These are phyloP conservation scores for Punctularia strigosozonata DNA, from an alignment of 768 basidiomycete species.

Conservation along the genomic window DNA sequence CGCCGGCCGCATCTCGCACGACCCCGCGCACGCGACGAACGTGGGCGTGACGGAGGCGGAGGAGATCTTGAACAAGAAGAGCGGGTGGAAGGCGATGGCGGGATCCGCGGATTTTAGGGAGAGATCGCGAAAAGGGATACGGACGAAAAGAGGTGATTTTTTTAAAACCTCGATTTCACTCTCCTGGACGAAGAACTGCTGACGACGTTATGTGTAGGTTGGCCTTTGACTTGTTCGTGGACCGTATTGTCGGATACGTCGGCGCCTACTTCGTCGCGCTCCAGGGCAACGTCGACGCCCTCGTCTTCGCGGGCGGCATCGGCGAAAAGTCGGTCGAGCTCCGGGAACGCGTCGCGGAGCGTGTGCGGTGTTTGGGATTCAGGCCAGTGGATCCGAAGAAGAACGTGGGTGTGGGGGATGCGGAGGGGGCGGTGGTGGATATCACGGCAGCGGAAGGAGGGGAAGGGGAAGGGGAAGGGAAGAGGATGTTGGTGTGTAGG, in stretches of 20 bases:
- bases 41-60: conserved; percentile 57
- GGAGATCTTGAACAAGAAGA: conserved; percentile 60
- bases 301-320: conserved; percentile 87
- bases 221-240: conserved; percentile 71
- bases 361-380: conserved; percentile 53
- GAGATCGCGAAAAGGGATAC: conserved; percentile 35
- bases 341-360: conserved; percentile 41
- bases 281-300: conserved; percentile 52
- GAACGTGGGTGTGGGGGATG: conserved; percentile 27
- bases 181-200: conserved; percentile 62
- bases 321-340: conserved; percentile 65
- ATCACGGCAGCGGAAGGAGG: conserved; percentile 23
- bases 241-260: conserved; percentile 61
- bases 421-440: conserved; percentile 32
- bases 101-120: conserved; percentile 78
- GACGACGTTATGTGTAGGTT: conserved; percentile 49
- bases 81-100: conserved; percentile 69
- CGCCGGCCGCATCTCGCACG: conserved; percentile 34
- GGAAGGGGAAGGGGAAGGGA: conserved; percentile 13
- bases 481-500: conserved; percentile 43
- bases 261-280: conserved; percentile 72
- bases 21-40: conserved; percentile 27
- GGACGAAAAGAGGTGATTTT: conserved; percentile 62
- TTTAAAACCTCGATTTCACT: too few relatives aligned
- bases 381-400: conserved; percentile 33